Percentiles rank a stretch among this genome's conserved stretches.
Conservation (phyloP, 805 yeast species). For the Wickerhamia fluorescens region DNA sequence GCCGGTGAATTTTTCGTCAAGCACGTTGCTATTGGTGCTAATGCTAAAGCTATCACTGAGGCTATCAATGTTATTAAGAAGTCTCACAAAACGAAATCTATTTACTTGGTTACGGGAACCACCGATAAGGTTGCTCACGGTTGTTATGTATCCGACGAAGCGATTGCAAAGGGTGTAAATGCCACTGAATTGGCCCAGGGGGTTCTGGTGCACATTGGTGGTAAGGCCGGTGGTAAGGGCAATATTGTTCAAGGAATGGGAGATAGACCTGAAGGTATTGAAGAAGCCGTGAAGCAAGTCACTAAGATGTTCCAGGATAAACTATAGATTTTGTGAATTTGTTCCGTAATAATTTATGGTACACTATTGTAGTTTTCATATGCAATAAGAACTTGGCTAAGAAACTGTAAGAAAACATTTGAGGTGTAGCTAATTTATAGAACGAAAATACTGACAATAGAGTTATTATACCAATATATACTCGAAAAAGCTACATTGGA, state of each 20-base stretch:
- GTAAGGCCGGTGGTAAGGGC: slow-evolving; percentile 98
- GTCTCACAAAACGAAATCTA: slow-evolving; percentile 63
- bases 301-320: slow-evolving; percentile 54
- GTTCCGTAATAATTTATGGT: slow-evolving; percentile 1
- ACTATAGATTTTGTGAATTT: slow-evolving; percentile 32
- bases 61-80: slow-evolving; percentile 80
- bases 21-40: slow-evolving; percentile 63
- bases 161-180: slow-evolving; percentile 61
- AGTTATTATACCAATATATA: too few relatives aligned
- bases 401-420: too few relatives aligned
- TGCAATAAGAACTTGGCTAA: background rate
- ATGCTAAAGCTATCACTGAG: slow-evolving; percentile 92
- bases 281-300: slow-evolving; percentile 68
- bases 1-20: slow-evolving; percentile 56
- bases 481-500: too few relatives aligned
- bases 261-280: slow-evolving; percentile 62
- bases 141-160: slow-evolving; percentile 72
- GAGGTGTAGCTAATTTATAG: too few relatives aligned
- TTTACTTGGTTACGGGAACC: slow-evolving; percentile 74
- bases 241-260: slow-evolving; percentile 97
- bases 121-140: slow-evolving; percentile 88
- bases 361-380: background rate
- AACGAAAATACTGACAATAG: too few relatives aligned
- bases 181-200: slow-evolving; percentile 69
- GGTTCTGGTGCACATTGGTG: slow-evolving; percentile 77